phyloP scores from a whole-genome alignment of 2,329 filamentous ascomycete genomes.

The Fusarium cicatricum region DNA sequence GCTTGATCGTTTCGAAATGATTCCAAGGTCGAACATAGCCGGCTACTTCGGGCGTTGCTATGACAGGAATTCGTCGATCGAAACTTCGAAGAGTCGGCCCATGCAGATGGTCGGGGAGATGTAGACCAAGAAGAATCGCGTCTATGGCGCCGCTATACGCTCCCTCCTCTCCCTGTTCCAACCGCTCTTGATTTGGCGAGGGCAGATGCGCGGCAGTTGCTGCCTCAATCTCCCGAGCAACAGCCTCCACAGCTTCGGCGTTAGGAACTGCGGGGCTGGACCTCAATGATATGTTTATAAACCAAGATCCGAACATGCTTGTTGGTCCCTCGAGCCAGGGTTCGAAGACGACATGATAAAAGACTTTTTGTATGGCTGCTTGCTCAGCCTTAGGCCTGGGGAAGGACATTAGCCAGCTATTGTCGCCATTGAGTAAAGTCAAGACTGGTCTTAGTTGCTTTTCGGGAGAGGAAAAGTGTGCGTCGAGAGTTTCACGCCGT shows the following conservation, averaged over 20 bases:
- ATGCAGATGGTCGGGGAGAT: too few relatives aligned
- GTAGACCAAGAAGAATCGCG: too few relatives aligned
- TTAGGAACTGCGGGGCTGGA: conserved; percentile 4
- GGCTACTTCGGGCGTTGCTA: too few relatives aligned
- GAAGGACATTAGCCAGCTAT: conserved; percentile 48
- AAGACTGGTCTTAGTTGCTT: conserved; percentile 36
- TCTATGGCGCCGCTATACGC: too few relatives aligned
- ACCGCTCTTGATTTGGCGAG: too few relatives aligned
- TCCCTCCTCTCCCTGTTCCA: too few relatives aligned
- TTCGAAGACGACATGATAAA: conserved; percentile 46
- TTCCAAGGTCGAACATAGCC: too few relatives aligned
- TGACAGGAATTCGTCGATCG: too few relatives aligned
- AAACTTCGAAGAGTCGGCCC: too few relatives aligned
- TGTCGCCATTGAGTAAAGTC: conserved; percentile 47
- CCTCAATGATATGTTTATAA: conserved; percentile 30
- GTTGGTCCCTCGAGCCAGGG: conserved; percentile 46
- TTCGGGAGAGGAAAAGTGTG: neutral
- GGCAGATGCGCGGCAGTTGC: conserved; percentile 1
- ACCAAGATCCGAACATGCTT: conserved; percentile 27
- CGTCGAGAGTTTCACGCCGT: too few relatives aligned
- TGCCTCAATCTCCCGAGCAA: conserved; percentile 31
- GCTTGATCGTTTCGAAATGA: too few relatives aligned
- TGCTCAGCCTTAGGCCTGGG: conserved; percentile 40
- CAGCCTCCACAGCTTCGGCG: conserved; percentile 17
- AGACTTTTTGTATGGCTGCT: conserved; percentile 30